Percentiles rank a stretch among this genome's conserved stretches.
Conservation (phyloP, 2,329 filamentous ascomycete genomes). For the Scedosporium boydii region DNA sequence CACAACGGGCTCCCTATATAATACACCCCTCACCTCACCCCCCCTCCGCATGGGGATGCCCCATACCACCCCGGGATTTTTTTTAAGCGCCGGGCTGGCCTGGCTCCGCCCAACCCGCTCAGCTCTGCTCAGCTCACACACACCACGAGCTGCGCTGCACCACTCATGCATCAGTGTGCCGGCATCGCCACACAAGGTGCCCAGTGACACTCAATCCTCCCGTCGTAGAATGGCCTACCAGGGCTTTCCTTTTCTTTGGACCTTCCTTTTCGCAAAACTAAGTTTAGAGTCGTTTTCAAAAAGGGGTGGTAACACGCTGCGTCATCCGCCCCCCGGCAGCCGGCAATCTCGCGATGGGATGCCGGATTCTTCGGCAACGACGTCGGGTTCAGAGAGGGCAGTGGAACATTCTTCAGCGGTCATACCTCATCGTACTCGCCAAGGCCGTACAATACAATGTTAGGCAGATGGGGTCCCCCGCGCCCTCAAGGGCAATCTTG, state of each 20-base stretch:
- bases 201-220: background rate
- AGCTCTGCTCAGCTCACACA: background rate
- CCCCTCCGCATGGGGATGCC: background rate
- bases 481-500: background rate
- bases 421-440: too few relatives aligned
- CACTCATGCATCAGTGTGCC: background rate
- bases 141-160: background rate
- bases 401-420: background rate
- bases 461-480: background rate
- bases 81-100: background rate
- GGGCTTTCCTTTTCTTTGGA: background rate
- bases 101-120: background rate
- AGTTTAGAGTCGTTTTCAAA: background rate
- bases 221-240: background rate
- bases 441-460: background rate
- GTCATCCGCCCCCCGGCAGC: background rate
- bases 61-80: background rate
- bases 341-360: background rate
- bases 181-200: background rate
- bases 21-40: background rate
- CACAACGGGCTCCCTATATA: background rate
- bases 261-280: background rate
- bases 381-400: background rate
- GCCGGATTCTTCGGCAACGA: background rate
- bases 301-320: background rate